phyloP scores from a whole-genome alignment of 352 stramenopile species.

The Pythium vanterpoolii region DNA sequence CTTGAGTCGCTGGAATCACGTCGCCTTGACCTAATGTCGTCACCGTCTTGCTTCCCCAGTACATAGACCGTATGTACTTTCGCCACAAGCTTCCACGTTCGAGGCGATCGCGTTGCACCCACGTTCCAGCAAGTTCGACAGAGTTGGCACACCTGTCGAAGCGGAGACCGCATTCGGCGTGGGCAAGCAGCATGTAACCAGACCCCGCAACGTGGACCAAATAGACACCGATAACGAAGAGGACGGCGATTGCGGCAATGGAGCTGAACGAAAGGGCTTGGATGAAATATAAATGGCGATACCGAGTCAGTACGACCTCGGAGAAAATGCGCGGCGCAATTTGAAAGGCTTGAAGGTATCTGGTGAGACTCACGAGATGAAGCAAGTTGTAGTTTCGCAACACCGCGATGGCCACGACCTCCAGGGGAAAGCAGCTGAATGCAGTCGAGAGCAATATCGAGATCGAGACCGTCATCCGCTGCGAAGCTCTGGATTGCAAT shows the following conservation, averaged over 20 bases:
- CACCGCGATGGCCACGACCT: constrained; percentile 23
- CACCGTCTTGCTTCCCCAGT: constrained; percentile 72
- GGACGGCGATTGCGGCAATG: constrained; percentile 33
- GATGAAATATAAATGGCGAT: constrained; percentile 19
- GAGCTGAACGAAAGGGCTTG: constrained; percentile 49
- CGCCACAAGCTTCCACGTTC: constrained; percentile 39
- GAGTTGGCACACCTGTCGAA: constrained; percentile 22
- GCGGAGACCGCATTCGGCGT: constrained; percentile 27
- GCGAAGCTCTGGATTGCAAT: not conserved
- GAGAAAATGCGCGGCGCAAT: constrained; percentile 22
- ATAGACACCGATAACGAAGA: constrained; percentile 51
- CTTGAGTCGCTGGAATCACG: constrained; percentile 48
- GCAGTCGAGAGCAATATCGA: not conserved
- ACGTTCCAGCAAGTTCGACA: constrained; percentile 28
- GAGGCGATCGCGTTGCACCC: constrained; percentile 60
- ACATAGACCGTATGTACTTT: constrained; percentile 57
- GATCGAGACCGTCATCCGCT: not conserved
- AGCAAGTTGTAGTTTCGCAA: constrained; percentile 40
- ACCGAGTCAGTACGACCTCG: constrained; percentile 21
- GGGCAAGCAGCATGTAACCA: constrained; percentile 57
- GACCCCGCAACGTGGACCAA: constrained; percentile 49
- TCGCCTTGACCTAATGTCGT: constrained; percentile 69
- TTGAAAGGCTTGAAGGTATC: constrained; percentile 22
- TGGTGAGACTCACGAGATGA: constrained; percentile 36
- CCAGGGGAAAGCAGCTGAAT: constrained; percentile 39